phyloP scores from a whole-genome alignment of 768 basidiomycete genomes.

The Panaeolus cyanescens region DNA sequence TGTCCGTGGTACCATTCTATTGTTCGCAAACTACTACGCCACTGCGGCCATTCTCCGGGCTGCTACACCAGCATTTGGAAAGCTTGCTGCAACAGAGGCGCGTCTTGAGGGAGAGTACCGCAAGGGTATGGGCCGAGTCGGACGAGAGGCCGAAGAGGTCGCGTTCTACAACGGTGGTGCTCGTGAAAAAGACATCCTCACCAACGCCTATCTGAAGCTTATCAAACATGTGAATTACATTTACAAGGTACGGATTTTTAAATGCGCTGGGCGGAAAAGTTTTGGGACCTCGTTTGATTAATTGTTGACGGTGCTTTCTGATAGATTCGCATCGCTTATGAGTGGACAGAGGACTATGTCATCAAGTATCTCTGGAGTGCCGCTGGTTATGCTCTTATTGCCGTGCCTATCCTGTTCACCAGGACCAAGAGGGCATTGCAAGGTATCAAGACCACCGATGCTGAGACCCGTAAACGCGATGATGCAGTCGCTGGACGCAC shows the following conservation, averaged over 20 bases:
- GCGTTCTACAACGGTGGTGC: conserved; percentile 95
- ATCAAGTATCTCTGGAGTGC: conserved; percentile 98
- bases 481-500: conserved; percentile 12
- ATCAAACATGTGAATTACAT: conserved; percentile 92
- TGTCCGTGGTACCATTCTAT: conserved; percentile 74
- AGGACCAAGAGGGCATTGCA: conserved; percentile 38
- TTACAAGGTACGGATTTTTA: conserved; percentile 63
- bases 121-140: conserved; percentile 82
- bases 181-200: conserved; percentile 82
- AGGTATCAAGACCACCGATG: not conserved
- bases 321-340: conserved; percentile 87
- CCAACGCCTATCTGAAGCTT: conserved; percentile 72
- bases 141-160: conserved; percentile 89
- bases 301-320: not conserved
- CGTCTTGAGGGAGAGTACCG: conserved; percentile 90
- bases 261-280: not conserved
- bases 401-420: conserved; percentile 84
- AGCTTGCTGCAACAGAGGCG: conserved; percentile 85
- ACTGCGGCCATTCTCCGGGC: conserved; percentile 81
- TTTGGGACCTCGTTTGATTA: not conserved
- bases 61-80: conserved; percentile 92
- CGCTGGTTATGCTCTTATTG: conserved; percentile 88
- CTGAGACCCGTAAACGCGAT: conserved; percentile 2
- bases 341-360: conserved; percentile 96
- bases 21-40: conserved; percentile 85